Percentiles rank a stretch among this genome's conserved stretches.
phyloP scores from a whole-genome alignment of 768 basidiomycete species.

The Kwoniella pini region DNA sequence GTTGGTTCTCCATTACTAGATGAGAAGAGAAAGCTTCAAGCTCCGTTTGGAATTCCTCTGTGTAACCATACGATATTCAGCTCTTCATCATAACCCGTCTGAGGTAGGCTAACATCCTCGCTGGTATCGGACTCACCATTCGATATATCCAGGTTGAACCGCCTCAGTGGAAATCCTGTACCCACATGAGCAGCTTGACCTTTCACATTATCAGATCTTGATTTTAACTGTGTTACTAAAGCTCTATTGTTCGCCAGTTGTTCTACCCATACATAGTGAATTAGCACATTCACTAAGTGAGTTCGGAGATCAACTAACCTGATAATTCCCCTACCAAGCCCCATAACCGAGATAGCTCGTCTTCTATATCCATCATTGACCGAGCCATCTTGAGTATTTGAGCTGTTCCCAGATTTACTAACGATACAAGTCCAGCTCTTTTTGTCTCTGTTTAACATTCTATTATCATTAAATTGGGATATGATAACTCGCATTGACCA shows the following conservation, averaged over 20 bases:
- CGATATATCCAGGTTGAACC: constrained; percentile 84
- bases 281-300: no score
- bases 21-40: constrained; percentile 86
- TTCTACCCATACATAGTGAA: constrained; percentile 36
- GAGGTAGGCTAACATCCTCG: no score
- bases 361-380: constrained; percentile 27
- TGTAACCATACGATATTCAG: background rate
- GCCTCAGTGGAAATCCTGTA: constrained; percentile 73
- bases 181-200: constrained; percentile 71
- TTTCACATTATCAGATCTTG: constrained; percentile 72
- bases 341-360: constrained; percentile 38
- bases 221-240: constrained; percentile 67
- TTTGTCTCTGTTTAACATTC: no score
- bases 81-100: no score
- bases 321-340: constrained; percentile 39
- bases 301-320: constrained; percentile 17
- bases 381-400: constrained; percentile 26
- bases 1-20: constrained; percentile 90
- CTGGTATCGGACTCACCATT: constrained; percentile 43
- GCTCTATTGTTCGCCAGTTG: constrained; percentile 75
- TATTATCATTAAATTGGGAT: no score
- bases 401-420: no score
- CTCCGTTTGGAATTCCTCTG: constrained; percentile 90
- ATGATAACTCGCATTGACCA: background rate
- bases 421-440: no score